Evolutionary conservation across 2,329 filamentous ascomycete species (phyloP), one percentile per base, ranked within the genome.

Genomic region (Harringtonia aguacate): DNA sequence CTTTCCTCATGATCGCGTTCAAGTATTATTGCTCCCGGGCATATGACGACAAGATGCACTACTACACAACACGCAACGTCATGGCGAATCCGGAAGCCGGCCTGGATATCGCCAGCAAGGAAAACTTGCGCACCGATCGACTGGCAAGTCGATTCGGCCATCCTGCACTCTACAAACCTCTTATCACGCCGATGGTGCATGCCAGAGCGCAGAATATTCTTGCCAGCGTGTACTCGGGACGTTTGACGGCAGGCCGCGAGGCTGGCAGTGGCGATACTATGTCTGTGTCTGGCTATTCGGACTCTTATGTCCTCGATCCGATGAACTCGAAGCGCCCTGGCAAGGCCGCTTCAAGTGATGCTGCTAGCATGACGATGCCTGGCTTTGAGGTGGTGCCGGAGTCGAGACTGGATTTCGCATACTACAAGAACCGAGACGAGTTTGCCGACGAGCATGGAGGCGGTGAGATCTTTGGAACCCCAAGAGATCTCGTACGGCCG

Each of bases 151-250:
- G 85, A 22, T 98, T 95, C 58, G 89, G 88, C 2, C 87, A 98
- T 59, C 92, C 90, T 1, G 88, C 86, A 5, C 72, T 97, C 15
- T 95, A 92, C 68, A 85, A 84, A 61, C 83, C 85, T 4, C 72
- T 97, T 18, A 89, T 90, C 54, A 94, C 88, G 0, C 90, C 90
- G 3, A 95, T 97, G 89, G 90, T 97, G 4, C 84, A 94, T 55
- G 84, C 86, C 43, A 94, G 85, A 62, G 86, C 87, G 3, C 86
- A 92, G 55, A 88, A 92, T 47, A 73, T 92, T 34, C 73, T 98
- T 10, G 81, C 83, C n/a, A 78, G 84, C 36, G 73, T 98, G 40
- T 95, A 95, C 60, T 80, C 80, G 21, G 90, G 89, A 12, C 81
- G 90, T 5, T 65, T 94, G 21, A 74, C 72, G 3, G 81, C 87